These are phyloP conservation scores for Mucor lusitanicus DNA, from an alignment of 371 early-diverging fungal species.

Conservation along the genomic window DNA sequence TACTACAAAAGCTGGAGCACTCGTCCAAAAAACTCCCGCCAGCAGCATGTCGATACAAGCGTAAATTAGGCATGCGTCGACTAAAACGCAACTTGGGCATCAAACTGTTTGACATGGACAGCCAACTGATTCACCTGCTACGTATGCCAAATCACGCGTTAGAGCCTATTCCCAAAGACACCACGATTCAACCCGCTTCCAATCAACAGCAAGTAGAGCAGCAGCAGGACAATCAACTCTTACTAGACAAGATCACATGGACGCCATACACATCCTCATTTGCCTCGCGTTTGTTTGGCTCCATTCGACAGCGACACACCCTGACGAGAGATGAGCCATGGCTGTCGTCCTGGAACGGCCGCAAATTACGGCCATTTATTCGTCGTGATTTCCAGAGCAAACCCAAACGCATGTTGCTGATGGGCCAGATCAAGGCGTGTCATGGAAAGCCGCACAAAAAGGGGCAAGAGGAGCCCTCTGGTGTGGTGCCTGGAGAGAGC, in stretches of 20 bases:
- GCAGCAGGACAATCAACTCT: constrained; percentile 6
- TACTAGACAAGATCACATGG: constrained; percentile 30
- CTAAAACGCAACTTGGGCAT: constrained; percentile 65
- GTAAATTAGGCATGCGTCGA: constrained; percentile 68
- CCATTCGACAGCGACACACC: constrained; percentile 52
- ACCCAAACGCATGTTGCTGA: constrained; percentile 48
- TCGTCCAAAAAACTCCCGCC: constrained; percentile 47
- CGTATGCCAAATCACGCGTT: constrained; percentile 15
- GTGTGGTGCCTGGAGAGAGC: constrained; percentile 31
- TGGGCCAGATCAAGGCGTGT: constrained; percentile 48
- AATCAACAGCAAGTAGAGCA: constrained; percentile 19
- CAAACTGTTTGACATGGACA: constrained; percentile 65
- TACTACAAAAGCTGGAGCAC: constrained; percentile 59
- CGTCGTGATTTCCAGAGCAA: constrained; percentile 65
- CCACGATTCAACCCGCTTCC: constrained; percentile 23
- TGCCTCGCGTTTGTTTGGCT: constrained; percentile 72
- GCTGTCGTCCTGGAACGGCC: constrained; percentile 68
- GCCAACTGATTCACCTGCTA: constrained; percentile 40
- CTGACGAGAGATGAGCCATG: constrained; percentile 58
- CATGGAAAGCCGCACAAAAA: constrained; percentile 25
- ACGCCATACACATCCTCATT: constrained; percentile 74
- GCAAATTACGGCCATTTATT: constrained; percentile 67
- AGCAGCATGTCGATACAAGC: constrained; percentile 59
- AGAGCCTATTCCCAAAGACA: constrained; percentile 40
- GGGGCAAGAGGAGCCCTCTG: neutral